Conservation (phyloP, 202 grass and related monocot species). For the Tripidium arundinaceum region DNA sequence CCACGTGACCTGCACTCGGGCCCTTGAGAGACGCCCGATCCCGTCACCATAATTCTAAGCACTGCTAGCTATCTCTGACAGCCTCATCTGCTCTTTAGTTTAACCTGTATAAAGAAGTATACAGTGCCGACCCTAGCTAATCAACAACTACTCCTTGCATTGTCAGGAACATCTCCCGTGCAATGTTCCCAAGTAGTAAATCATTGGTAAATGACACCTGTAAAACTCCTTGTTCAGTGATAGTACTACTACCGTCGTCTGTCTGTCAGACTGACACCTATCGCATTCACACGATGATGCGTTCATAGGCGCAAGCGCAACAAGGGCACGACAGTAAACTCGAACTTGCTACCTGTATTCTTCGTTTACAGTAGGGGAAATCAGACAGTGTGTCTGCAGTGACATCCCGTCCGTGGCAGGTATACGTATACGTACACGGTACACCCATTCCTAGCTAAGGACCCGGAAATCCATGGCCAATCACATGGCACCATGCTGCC, state of each 20-base stretch:
- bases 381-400: too few relatives aligned
- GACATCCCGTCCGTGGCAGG: background rate
- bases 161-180: slow-evolving; percentile 4
- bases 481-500: slow-evolving; percentile 38
- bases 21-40: background rate
- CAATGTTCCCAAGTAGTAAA: background rate
- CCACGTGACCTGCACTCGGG: slow-evolving; percentile 16
- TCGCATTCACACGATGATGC: too few relatives aligned
- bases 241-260: background rate
- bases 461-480: slow-evolving; percentile 37
- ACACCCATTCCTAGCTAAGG: background rate
- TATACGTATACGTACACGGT: background rate
- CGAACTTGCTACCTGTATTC: too few relatives aligned
- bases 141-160: background rate
- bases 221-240: background rate
- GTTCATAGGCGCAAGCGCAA: too few relatives aligned
- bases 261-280: background rate
- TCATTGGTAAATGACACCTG: background rate
- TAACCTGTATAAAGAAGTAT: background rate
- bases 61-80: background rate
- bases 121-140: background rate
- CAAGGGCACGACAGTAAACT: too few relatives aligned
- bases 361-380: too few relatives aligned
- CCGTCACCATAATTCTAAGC: background rate
- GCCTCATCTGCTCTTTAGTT: background rate